Conservation (phyloP, 2,329 filamentous ascomycete species). For the Verticillium nubilum region DNA sequence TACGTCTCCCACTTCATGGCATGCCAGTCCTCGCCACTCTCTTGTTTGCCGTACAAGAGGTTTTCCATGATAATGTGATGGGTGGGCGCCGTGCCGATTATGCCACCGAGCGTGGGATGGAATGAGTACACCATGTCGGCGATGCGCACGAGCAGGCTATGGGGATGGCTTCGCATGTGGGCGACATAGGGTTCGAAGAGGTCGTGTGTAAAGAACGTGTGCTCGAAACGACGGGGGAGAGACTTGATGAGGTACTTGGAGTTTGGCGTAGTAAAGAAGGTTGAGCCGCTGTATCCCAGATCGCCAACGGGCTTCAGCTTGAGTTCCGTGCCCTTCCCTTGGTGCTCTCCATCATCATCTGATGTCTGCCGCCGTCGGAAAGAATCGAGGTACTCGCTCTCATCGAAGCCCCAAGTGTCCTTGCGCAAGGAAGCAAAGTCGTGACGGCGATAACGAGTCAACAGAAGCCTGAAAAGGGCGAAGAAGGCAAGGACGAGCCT, state of each 20-base stretch:
- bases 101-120: slow-evolving; percentile 50
- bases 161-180: slow-evolving; percentile 55
- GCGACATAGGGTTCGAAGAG: slow-evolving; percentile 59
- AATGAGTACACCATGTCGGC: slow-evolving; percentile 61
- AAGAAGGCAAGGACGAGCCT: slow-evolving; percentile 25
- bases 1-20: slow-evolving; percentile 59
- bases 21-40: slow-evolving; percentile 27
- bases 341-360: slow-evolving; percentile 39
- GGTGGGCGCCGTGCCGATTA: slow-evolving; percentile 56
- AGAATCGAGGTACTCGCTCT: slow-evolving; percentile 31
- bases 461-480: slow-evolving; percentile 24
- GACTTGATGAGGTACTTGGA: slow-evolving; percentile 67
- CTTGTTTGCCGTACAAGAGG: slow-evolving; percentile 55
- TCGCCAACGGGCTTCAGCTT: slow-evolving; percentile 56
- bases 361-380: slow-evolving; percentile 19
- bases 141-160: slow-evolving; percentile 64
- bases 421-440: slow-evolving; percentile 22
- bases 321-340: slow-evolving; percentile 24
- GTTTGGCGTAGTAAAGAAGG: slow-evolving; percentile 65
- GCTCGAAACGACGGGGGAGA: slow-evolving; percentile 63
- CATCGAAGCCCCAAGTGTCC: slow-evolving; percentile 25
- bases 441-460: slow-evolving; percentile 19
- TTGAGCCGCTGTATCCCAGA: slow-evolving; percentile 70
- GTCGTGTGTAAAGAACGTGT: slow-evolving; percentile 63
- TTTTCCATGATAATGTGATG: slow-evolving; percentile 80